Evolutionary conservation across 768 basidiomycete genomes (phyloP).

Genomic region (Tricholoma terreum): DNA sequence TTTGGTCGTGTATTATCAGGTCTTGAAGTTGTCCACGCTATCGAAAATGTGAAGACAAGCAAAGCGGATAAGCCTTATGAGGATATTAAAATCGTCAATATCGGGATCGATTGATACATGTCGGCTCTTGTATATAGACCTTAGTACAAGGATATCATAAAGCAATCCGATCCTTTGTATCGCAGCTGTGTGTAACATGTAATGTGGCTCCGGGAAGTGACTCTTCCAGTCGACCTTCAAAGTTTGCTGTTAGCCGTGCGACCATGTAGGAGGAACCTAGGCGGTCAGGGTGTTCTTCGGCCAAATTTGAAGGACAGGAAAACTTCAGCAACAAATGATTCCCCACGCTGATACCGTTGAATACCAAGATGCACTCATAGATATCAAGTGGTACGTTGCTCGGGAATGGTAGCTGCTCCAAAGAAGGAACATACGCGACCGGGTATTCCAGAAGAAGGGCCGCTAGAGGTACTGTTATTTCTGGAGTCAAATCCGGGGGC

Average conservation of each 20-base stretch:
- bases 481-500: constrained; percentile 21
- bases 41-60: constrained; percentile 87
- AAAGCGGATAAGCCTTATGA: constrained; percentile 88
- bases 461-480: constrained; percentile 48
- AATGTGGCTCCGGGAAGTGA: constrained; percentile 21
- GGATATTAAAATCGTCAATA: constrained; percentile 87
- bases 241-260: constrained; percentile 30
- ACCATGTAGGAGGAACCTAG: constrained; percentile 25
- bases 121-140: constrained; percentile 6
- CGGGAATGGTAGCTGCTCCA: constrained; percentile 37
- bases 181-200: constrained; percentile 29
- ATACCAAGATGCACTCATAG: constrained; percentile 40
- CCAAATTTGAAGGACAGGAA: constrained; percentile 46
- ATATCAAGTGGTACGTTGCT: constrained; percentile 45
- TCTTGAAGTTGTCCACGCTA: constrained; percentile 84
- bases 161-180: constrained; percentile 46
- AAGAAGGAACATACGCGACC: constrained; percentile 44
- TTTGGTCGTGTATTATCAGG: constrained; percentile 89
- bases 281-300: constrained; percentile 10
- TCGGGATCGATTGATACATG: constrained; percentile 59
- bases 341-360: constrained; percentile 9
- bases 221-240: constrained; percentile 27
- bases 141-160: constrained; percentile 26
- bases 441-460: constrained; percentile 62
- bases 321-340: constrained; percentile 50